Conservation (phyloP, 441 rosid genomes). For the Brassica balearica region DNA sequence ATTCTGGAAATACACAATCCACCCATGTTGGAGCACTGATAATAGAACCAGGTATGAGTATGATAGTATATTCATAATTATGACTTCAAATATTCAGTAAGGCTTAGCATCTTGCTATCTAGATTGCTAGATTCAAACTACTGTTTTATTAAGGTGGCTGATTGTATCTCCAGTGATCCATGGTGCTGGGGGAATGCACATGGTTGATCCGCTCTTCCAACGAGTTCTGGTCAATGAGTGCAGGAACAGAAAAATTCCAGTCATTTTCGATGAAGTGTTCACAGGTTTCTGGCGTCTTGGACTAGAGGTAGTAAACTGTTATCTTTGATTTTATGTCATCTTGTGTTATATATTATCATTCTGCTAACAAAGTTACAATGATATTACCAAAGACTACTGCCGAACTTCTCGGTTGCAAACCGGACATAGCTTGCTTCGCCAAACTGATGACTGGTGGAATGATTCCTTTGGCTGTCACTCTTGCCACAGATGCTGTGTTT, state of each 20-base stretch:
- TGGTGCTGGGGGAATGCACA: slow-evolving; percentile 96
- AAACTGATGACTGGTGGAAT: slow-evolving; percentile 95
- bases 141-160: slow-evolving; percentile 11
- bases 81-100: slow-evolving; percentile 10
- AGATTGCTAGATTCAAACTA: not conserved
- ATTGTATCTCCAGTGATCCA: slow-evolving; percentile 63
- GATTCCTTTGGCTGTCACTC: slow-evolving; percentile 85
- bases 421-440: slow-evolving; percentile 95
- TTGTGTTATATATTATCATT: not conserved
- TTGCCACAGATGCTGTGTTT: slow-evolving; percentile 78
- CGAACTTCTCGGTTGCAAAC: slow-evolving; percentile 75
- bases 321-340: not conserved
- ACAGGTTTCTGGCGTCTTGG: slow-evolving; percentile 99
- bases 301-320: slow-evolving; percentile 62
- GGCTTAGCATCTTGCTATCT: not conserved
- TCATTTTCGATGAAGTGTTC: slow-evolving; percentile 94
- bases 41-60: slow-evolving; percentile 84
- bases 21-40: slow-evolving; percentile 78
- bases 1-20: slow-evolving; percentile 45
- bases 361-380: slow-evolving; percentile 32
- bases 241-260: slow-evolving; percentile 70
- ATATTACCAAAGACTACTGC: slow-evolving; percentile 67
- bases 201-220: slow-evolving; percentile 97
- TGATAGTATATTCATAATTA: not conserved
- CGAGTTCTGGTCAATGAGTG: slow-evolving; percentile 81